Base-by-base conservation (phyloP, 306 rosid genomes). In the Luffa aegyptiaca region DNA sequence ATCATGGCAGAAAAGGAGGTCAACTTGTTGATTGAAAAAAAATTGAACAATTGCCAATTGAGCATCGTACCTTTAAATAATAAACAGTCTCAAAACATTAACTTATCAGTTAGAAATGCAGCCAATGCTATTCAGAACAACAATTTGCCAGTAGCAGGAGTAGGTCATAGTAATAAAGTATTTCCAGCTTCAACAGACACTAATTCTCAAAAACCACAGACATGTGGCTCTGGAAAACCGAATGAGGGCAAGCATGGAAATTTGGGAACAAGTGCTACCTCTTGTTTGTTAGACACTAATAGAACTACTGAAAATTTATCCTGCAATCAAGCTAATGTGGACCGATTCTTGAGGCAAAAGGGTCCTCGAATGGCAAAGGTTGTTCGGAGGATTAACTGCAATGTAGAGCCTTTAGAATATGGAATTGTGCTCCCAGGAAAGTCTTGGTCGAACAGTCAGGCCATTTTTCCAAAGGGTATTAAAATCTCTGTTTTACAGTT, bases 351-450 rank as follows among this genome's bases (percentile, higher is more conserved):
- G 77, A 91, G 94, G 77, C 99, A 90, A 84, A 95, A 91, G 88
- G 99, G 98, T 82, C 99, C 98, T 75, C 97, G 99, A 13, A 93
- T 96, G 77, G 99, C 99, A 44, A 95, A 93, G 91, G 94, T 95
- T 61, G 97, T 96, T 36, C 87, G 99, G 81, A 90, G 97, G 66
- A 91, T 96, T 87, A 93, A 90, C 88, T 93, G 99, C 88, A 87
- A 86, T 81, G 99, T 96, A 17, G 99, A 96, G 83, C 97, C 96
- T 82, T 85, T 95, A 72, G 97, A 91, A 77, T 90, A 85, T 87
- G 99, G 99, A 77, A 85, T 83, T 16, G 93, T 96, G 85, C 86
- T 96, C 81, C 85, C 98, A 83, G 92, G 97, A 85, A 93, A 89
- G 88, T 85, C 89, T 57, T 96, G 99, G 99, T 93, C 98, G 70